Evolutionary conservation across 257 asterid genomes (phyloP), one percentile per base, ranked within the genome.

Genomic region (Scutellaria minor): DNA sequence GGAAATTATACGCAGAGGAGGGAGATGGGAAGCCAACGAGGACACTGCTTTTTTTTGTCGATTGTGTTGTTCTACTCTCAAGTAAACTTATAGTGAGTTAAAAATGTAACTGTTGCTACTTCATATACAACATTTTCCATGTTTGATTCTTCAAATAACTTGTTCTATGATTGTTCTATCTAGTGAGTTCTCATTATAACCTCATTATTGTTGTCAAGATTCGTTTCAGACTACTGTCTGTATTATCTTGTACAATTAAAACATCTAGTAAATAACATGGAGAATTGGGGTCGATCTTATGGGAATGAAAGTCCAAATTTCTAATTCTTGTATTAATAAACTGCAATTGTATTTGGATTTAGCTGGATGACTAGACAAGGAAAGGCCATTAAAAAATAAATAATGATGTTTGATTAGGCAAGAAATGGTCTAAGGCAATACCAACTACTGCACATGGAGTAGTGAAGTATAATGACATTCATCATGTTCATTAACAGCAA

Each of bases 391-490:
- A 27, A 27, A 3, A 27, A 31, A 31, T 31, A 31, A 31, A 31
- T 31, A 31, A 31, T 31, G 4, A 3, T 27, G 1, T 37, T 68
- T 39, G 62, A 54, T 50, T 59, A 15, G 68, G 31, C 53, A 45
- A 56, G 42, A 59, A 75, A 50, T 66, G 69, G 70, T 45, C 64
- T 46, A 41, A 15, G 39, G 48, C 67, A 41, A 54, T 75, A 62
- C 8, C 62, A 51, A 59, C 57, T 58, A 14, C 54, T 31, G 68
- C 75, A 72, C 82, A 72, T 79, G 76, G 6, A 48, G 45, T 24
- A 31, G 22, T 74, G 71, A 70, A 51, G 70, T 5, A 39, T 48
- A 60, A 59, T 71, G 70, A 53, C 45, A 71, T 66, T 40, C 61
- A 66, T 66, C 15, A 44, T 51, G 62, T 64, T 37, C 13, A 22